Percentiles rank a stretch among this genome's conserved stretches.
Conservation (phyloP, 805 yeast genomes). For the Metschnikowia kunwiensis region DNA sequence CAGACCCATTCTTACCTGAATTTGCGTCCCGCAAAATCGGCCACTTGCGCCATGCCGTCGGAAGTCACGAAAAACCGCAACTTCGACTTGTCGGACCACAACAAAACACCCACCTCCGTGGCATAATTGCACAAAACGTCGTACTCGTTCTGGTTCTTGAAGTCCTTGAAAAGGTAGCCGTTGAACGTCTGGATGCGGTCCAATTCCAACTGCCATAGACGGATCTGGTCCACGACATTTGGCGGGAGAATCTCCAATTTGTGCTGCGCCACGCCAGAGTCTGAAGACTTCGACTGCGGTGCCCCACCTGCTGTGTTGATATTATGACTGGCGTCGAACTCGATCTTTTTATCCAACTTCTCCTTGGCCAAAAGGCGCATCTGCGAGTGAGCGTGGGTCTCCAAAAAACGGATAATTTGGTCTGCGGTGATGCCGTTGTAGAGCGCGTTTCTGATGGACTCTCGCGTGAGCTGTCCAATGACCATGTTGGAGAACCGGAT, state of each 20-base stretch:
- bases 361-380: constrained; percentile 76
- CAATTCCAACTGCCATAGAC: constrained; percentile 92
- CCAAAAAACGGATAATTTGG: constrained; percentile 84
- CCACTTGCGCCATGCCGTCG: constrained; percentile 85
- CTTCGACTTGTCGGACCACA: constrained; percentile 77
- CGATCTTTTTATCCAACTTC: constrained; percentile 60
- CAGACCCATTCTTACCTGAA: constrained; percentile 10
- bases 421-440: constrained; percentile 90
- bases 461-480: constrained; percentile 89
- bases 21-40: constrained; percentile 80
- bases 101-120: constrained; percentile 81
- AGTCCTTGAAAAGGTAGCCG: constrained; percentile 87
- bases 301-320: constrained; percentile 45
- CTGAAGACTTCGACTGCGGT: constrained; percentile 30
- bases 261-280: constrained; percentile 40
- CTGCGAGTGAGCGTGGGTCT: constrained; percentile 91
- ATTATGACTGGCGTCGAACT: constrained; percentile 52
- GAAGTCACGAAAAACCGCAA: constrained; percentile 80
- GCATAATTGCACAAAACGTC: constrained; percentile 73
- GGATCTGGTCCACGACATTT: constrained; percentile 94
- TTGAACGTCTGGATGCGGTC: constrained; percentile 85
- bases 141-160: constrained; percentile 72
- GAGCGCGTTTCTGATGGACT: constrained; percentile 81
- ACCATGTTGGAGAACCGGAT: constrained; percentile 90
- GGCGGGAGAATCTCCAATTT: constrained; percentile 76